Conservation (phyloP, 768 basidiomycete species). For the Pulveroboletus sp. region DNA sequence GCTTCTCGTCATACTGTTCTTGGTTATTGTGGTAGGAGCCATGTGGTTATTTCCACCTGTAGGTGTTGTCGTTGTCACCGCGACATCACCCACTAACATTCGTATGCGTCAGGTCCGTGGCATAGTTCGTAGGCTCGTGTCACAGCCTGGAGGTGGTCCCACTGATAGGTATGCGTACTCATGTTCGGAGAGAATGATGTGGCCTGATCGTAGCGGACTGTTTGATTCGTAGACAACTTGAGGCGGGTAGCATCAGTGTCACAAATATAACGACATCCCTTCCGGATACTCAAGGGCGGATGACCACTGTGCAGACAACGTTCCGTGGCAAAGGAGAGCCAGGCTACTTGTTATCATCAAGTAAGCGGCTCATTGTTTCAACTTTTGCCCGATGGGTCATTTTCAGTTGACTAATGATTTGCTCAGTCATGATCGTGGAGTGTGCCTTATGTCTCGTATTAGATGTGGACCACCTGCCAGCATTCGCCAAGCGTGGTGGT, state of each 20-base stretch:
- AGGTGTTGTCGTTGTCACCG: slow-evolving; percentile 11
- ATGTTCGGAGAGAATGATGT: neutral
- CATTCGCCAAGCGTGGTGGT: slow-evolving; percentile 61
- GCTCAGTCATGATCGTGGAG: slow-evolving; percentile 72
- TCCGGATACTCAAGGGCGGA: slow-evolving; percentile 36
- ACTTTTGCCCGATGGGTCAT: neutral
- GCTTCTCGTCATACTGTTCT: slow-evolving; percentile 35
- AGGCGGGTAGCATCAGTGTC: slow-evolving; percentile 55
- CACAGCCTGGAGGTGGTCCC: slow-evolving; percentile 58
- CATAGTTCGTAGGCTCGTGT: slow-evolving; percentile 47
- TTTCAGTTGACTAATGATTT: slow-evolving; percentile 1
- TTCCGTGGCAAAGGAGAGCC: slow-evolving; percentile 73
- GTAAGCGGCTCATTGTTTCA: neutral
- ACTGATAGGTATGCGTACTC: slow-evolving; percentile 47
- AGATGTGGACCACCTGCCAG: slow-evolving; percentile 50
- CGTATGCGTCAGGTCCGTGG: slow-evolving; percentile 40
- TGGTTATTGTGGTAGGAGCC: slow-evolving; percentile 16
- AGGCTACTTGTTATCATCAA: slow-evolving; percentile 43
- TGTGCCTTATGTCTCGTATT: slow-evolving; percentile 68
- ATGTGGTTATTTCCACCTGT: slow-evolving; percentile 37
- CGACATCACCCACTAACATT: neutral
- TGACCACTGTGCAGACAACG: slow-evolving; percentile 48
- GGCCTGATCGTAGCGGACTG: slow-evolving; percentile 1
- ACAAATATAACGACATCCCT: slow-evolving; percentile 69
- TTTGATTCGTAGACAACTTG: slow-evolving; percentile 39